A percentile compares a stretch with the other conserved stretches of the same genome.
phyloP scores from a whole-genome alignment of 2,329 filamentous ascomycete species.

The Talaromyces marneffei region DNA sequence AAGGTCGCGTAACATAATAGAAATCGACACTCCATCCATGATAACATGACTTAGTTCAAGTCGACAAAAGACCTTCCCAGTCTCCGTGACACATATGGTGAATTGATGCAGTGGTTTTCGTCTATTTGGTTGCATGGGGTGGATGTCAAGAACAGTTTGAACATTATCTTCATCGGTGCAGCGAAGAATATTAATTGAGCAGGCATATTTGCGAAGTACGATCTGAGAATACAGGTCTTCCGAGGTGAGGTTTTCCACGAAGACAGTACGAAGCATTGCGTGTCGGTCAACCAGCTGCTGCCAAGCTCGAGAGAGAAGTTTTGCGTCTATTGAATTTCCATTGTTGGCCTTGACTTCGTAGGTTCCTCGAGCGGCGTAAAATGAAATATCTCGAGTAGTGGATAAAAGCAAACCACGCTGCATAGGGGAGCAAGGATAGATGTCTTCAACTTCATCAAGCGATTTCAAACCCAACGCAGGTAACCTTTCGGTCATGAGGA shows the following conservation, averaged over 20 bases:
- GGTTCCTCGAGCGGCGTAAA: slow-evolving; percentile 35
- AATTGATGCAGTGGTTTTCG: slow-evolving; percentile 41
- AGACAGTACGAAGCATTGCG: slow-evolving; percentile 14
- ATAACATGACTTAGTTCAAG: slow-evolving; percentile 45
- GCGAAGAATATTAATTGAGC: slow-evolving; percentile 11
- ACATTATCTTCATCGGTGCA: slow-evolving; percentile 24
- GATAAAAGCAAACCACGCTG: slow-evolving; percentile 39
- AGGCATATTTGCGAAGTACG: slow-evolving; percentile 32
- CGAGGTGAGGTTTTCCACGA: slow-evolving; percentile 29
- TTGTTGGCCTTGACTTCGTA: slow-evolving; percentile 27
- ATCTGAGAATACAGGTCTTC: slow-evolving; percentile 19
- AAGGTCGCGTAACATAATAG: slow-evolving; percentile 28
- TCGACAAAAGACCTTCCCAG: slow-evolving; percentile 30
- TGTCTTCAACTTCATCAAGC: slow-evolving; percentile 29
- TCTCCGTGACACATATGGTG: slow-evolving; percentile 34
- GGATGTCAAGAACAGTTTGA: slow-evolving; percentile 24
- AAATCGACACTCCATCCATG: slow-evolving; percentile 47
- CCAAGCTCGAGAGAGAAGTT: slow-evolving; percentile 21
- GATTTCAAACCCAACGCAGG: slow-evolving; percentile 31
- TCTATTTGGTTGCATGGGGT: slow-evolving; percentile 21
- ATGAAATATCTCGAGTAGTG: slow-evolving; percentile 39
- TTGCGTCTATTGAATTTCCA: slow-evolving; percentile 21
- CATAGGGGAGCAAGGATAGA: slow-evolving; percentile 40
- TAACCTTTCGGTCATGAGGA: slow-evolving; percentile 33
- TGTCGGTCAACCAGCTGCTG: slow-evolving; percentile 11